These are phyloP conservation scores for Neofusicoccum kwambonambiense DNA, from an alignment of 2,329 filamentous ascomycete genomes.

Conservation along the genomic window DNA sequence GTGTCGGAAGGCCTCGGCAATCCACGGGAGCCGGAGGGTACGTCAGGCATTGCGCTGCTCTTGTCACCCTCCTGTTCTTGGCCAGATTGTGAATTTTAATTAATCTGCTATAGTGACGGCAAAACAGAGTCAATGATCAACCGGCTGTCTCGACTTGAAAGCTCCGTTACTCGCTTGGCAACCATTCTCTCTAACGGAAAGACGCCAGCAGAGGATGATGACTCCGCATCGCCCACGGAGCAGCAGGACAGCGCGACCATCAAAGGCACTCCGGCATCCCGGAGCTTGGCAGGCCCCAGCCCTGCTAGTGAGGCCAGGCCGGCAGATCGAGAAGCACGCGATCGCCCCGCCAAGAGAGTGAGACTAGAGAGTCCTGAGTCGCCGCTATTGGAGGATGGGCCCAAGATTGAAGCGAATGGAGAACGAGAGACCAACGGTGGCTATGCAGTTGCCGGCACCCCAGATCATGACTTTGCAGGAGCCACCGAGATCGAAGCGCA, in stretches of 20 bases:
- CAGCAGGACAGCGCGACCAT: neutral
- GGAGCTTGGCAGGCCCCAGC: neutral
- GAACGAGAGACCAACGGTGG: neutral
- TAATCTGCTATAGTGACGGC: conserved; percentile 1
- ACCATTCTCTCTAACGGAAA: conserved; percentile 1
- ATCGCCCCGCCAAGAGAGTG: conserved; percentile 4
- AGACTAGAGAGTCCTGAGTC: neutral
- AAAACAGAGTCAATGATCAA: conserved; percentile 12
- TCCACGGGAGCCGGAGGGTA: neutral
- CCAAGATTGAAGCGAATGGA: neutral
- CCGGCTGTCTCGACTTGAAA: conserved; percentile 3
- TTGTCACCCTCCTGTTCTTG: no score
- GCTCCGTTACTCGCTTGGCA: conserved; percentile 9
- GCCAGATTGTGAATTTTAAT: neutral
- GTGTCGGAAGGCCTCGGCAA: conserved; percentile 11
- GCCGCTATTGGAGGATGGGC: neutral
- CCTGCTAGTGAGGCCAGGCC: neutral
- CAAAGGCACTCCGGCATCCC: neutral
- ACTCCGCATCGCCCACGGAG: neutral
- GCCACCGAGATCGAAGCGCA: conserved; percentile 4
- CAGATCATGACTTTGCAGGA: conserved; percentile 3
- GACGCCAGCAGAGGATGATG: neutral
- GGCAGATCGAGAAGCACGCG: neutral
- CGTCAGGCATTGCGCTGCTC: neutral
- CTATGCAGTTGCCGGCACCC: neutral